Evolutionary conservation across 2,329 filamentous ascomycete species (phyloP), one percentile per base, ranked within the genome.

Genomic region (Trichophyton benhamiae): DNA sequence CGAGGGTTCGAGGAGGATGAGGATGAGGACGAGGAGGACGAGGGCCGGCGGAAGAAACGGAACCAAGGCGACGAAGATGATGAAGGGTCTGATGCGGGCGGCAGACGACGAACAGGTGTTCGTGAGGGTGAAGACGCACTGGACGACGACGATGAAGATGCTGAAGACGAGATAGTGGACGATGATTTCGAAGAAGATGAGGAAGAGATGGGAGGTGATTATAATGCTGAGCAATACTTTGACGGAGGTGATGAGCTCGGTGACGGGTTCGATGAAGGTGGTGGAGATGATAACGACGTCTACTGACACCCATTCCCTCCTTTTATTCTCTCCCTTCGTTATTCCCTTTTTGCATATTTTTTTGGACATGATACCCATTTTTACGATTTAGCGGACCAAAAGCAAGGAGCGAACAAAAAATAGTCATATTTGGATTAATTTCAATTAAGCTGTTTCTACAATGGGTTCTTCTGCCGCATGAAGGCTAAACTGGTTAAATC

Each of bases 201-300:
- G 11, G 81, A 83, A 61, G 79, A 79, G 41, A 79, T 80, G 72
- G 80, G 78, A 3, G 83, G 81, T 3, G 83, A 85, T 68, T 85
- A 86, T 67, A 82, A 85, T 66, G 83, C 81, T 1, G 83, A 86
- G 67, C 79, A 85, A 64, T 86, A 86, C 74, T 84, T 84, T 67
- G 80, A 83, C 64, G 81, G 78, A 60, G 83, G 83, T 5, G 83
- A 80, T 58, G 78, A 79, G 57, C 78, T 79, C 55, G 77, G 72
- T 58, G 76, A 82, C 58, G 82, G 80, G 60, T 83, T 80, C 65
- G 81, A 79, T 62, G 80, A 77, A 52, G 82, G 76, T 44, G 80
- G 78, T 36, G 81, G 78, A 46, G 79, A 76, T 5, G 82, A 79
- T 60, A 79, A 78, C 62, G 76, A 75, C 66, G 72, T 71, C 22